Conservation (phyloP, 2,329 filamentous ascomycete genomes). For the Pseudocercospora eumusae region DNA sequence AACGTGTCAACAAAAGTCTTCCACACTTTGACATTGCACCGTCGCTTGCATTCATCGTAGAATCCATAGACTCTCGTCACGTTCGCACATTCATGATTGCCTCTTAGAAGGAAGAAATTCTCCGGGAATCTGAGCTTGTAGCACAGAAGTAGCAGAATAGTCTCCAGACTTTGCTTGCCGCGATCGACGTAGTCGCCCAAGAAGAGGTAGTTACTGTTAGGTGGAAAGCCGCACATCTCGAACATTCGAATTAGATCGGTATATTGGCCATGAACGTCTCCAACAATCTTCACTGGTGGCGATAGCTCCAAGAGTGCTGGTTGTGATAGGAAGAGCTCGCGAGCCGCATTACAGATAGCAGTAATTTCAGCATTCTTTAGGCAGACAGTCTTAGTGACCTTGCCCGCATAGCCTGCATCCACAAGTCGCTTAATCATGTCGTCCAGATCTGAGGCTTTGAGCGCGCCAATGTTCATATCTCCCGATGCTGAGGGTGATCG, state of each 20-base stretch:
- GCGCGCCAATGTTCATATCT: slow-evolving; percentile 78
- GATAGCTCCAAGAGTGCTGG: slow-evolving; percentile 89
- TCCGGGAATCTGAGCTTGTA: slow-evolving; percentile 98
- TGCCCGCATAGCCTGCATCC: slow-evolving; percentile 92
- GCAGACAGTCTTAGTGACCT: slow-evolving; percentile 96
- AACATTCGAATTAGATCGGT: slow-evolving; percentile 96
- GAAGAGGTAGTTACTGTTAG: slow-evolving; percentile 88
- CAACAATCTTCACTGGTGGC: slow-evolving; percentile 95
- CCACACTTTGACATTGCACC: slow-evolving; percentile 97
- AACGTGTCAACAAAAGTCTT: slow-evolving; percentile 97
- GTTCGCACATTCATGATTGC: slow-evolving; percentile 96
- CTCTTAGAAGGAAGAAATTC: slow-evolving; percentile 93
- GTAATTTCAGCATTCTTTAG: slow-evolving; percentile 97
- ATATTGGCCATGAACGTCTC: slow-evolving; percentile 95
- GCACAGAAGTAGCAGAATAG: slow-evolving; percentile 86
- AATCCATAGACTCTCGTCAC: slow-evolving; percentile 96
- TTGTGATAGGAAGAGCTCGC: slow-evolving; percentile 87
- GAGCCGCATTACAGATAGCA: slow-evolving; percentile 84
- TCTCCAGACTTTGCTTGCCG: slow-evolving; percentile 93
- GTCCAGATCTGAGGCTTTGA: slow-evolving; percentile 91
- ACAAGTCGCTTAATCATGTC: slow-evolving; percentile 95
- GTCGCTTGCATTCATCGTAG: slow-evolving; percentile 95
- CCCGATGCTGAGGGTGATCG: slow-evolving; percentile 49
- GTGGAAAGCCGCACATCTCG: slow-evolving; percentile 97
- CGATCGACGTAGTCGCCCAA: slow-evolving; percentile 95